phyloP scores from a whole-genome alignment of 2,329 filamentous ascomycete species.

The Talaromyces piceae region DNA sequence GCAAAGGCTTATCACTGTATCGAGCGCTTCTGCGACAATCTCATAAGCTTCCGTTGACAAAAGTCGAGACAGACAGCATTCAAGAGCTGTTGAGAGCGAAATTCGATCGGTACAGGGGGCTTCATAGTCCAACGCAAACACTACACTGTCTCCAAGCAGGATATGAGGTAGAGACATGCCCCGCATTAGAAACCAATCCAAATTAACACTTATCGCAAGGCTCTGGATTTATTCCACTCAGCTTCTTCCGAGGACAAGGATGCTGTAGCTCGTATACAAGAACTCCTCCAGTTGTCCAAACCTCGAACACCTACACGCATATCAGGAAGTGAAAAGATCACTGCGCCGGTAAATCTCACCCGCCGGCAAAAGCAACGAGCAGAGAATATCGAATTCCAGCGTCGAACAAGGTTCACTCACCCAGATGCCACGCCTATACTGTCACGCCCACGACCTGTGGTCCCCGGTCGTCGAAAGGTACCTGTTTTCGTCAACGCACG shows the following conservation, averaged over 20 bases:
- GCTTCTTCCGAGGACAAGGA: constrained; percentile 22
- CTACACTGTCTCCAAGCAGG: constrained; percentile 34
- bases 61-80: constrained; percentile 18
- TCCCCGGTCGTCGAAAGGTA: constrained; percentile 32
- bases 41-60: constrained; percentile 20
- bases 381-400: constrained; percentile 19
- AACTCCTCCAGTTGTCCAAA: constrained; percentile 21
- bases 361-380: constrained; percentile 18
- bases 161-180: constrained; percentile 28
- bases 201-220: constrained; percentile 16
- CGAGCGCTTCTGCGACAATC: constrained; percentile 39
- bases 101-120: constrained; percentile 31
- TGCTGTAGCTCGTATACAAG: constrained; percentile 18
- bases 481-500: constrained; percentile 36
- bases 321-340: constrained; percentile 13
- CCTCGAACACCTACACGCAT: constrained; percentile 14
- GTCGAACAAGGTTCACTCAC: constrained; percentile 23
- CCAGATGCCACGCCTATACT: constrained; percentile 28
- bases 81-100: constrained; percentile 26
- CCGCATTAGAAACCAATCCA: neutral
- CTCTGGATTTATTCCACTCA: constrained; percentile 31
- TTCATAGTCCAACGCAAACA: constrained; percentile 34
- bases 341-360: constrained; percentile 16
- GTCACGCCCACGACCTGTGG: constrained; percentile 25
- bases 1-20: constrained; percentile 37